Evolutionary conservation across 2,329 filamentous ascomycete species (phyloP).

Genomic region (Botrytis squamosa): DNA sequence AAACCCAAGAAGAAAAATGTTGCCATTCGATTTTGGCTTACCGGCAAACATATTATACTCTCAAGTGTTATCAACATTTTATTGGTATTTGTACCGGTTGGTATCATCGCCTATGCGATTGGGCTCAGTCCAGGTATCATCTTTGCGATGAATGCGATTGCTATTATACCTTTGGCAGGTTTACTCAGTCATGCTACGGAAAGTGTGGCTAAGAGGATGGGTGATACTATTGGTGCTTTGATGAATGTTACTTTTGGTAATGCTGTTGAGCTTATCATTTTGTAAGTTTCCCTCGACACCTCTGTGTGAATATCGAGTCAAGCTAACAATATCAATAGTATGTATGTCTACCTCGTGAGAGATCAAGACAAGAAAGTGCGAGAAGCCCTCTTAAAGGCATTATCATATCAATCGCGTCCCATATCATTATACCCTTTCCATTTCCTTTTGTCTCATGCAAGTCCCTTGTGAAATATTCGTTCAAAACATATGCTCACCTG

Average conservation of each 20-base stretch:
- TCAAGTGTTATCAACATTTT: constrained; percentile 78
- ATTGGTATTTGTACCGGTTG: constrained; percentile 74
- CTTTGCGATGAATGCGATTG: constrained; percentile 73
- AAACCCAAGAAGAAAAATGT: constrained; percentile 34
- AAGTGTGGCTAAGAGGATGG: constrained; percentile 69
- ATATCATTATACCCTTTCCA: constrained; percentile 37
- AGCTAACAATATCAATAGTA: constrained; percentile 43
- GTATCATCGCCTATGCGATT: constrained; percentile 63
- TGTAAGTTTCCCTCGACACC: constrained; percentile 46
- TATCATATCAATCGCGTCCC: constrained; percentile 49
- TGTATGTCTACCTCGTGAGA: constrained; percentile 51
- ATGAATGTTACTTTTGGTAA: constrained; percentile 79
- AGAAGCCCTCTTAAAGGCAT: constrained; percentile 44
- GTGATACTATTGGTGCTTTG: constrained; percentile 69
- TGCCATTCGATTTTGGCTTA: constrained; percentile 36
- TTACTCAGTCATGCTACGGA: constrained; percentile 73
- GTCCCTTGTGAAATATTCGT: constrained; percentile 28
- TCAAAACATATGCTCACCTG: constrained; percentile 41
- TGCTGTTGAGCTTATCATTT: constrained; percentile 77
- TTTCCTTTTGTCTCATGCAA: constrained; percentile 26
- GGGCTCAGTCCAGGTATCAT: constrained; percentile 57
- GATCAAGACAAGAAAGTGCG: constrained; percentile 48
- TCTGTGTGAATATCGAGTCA: neutral
- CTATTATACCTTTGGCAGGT: constrained; percentile 72
- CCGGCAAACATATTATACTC: constrained; percentile 58